These are phyloP conservation scores for Aspergillus tubingensis DNA, from an alignment of 2,329 filamentous ascomycete genomes.

Conservation along the genomic window DNA sequence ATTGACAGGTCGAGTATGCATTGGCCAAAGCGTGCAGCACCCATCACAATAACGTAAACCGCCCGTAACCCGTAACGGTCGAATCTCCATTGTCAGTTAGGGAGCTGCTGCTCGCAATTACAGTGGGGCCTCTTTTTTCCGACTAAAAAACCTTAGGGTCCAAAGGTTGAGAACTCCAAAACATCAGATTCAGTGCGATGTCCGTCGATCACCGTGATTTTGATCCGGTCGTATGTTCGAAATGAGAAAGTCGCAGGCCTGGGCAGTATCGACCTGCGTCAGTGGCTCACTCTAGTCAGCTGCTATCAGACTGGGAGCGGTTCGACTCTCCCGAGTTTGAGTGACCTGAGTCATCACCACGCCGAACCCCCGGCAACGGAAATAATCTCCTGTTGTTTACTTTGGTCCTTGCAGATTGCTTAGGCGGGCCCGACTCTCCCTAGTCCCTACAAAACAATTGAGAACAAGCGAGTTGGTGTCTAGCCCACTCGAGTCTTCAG, in stretches of 20 bases:
- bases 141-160: slow-evolving; percentile 6
- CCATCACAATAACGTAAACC: slow-evolving; percentile 8
- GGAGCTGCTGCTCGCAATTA: slow-evolving; percentile 4
- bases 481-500: neutral
- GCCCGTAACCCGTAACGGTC: slow-evolving; percentile 11
- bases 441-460: neutral
- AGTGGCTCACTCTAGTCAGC: slow-evolving; percentile 2
- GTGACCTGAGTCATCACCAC: neutral
- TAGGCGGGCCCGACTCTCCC: neutral
- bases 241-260: neutral
- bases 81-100: slow-evolving; percentile 13
- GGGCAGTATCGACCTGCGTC: slow-evolving; percentile 1
- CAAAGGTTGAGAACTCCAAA: neutral
- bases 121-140: slow-evolving; percentile 10
- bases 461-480: neutral
- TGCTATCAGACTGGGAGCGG: neutral
- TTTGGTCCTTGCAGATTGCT: neutral
- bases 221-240: neutral
- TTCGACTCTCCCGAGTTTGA: neutral
- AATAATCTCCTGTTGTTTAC: slow-evolving; percentile 3
- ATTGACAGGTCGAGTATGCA: slow-evolving; percentile 15
- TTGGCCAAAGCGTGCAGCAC: slow-evolving; percentile 14
- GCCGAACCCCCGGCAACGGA: neutral
- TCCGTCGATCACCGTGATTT: neutral
- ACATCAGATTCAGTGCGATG: neutral